Percentiles rank a stretch among this genome's conserved stretches.
Conservation (phyloP, 768 basidiomycete species). For the Collybia nuda region DNA sequence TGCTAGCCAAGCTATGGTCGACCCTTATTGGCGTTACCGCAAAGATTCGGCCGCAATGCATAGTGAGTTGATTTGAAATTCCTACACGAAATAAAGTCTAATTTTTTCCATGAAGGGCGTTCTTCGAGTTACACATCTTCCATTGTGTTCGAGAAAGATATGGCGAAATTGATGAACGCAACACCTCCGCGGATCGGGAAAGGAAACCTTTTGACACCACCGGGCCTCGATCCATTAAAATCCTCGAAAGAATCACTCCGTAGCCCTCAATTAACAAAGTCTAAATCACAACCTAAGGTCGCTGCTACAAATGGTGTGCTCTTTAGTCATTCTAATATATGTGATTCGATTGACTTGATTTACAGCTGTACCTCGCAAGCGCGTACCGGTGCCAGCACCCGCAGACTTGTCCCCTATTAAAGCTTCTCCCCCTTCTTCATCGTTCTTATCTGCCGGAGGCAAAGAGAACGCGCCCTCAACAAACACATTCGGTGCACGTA, state of each 20-base stretch:
- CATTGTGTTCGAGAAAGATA: constrained; percentile 50
- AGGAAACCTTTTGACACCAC: constrained; percentile 30
- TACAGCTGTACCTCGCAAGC: constrained; percentile 36
- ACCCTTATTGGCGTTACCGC: constrained; percentile 60
- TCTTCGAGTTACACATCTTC: constrained; percentile 48
- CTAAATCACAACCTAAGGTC: constrained; percentile 47
- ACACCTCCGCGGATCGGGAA: constrained; percentile 32
- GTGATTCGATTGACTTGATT: neutral
- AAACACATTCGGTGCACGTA: constrained; percentile 21
- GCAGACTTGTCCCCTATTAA: constrained; percentile 51
- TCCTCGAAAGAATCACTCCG: constrained; percentile 10
- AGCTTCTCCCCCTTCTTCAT: constrained; percentile 48
- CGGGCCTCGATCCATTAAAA: constrained; percentile 21
- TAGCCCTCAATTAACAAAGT: constrained; percentile 20
- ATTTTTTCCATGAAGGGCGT: constrained; percentile 31
- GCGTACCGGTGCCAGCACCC: constrained; percentile 28
- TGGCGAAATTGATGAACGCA: constrained; percentile 34
- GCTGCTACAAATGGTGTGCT: constrained; percentile 34
- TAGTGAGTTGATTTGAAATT: constrained; percentile 31
- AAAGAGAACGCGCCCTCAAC: constrained; percentile 40
- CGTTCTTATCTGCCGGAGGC: constrained; percentile 27
- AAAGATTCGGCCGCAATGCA: constrained; percentile 32
- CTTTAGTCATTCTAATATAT: neutral
- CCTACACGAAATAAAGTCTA: constrained; percentile 1
- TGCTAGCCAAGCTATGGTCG: constrained; percentile 60